Base-by-base conservation (phyloP, 2,329 filamentous ascomycete genomes). In the Colletotrichum ledebouriae region DNA sequence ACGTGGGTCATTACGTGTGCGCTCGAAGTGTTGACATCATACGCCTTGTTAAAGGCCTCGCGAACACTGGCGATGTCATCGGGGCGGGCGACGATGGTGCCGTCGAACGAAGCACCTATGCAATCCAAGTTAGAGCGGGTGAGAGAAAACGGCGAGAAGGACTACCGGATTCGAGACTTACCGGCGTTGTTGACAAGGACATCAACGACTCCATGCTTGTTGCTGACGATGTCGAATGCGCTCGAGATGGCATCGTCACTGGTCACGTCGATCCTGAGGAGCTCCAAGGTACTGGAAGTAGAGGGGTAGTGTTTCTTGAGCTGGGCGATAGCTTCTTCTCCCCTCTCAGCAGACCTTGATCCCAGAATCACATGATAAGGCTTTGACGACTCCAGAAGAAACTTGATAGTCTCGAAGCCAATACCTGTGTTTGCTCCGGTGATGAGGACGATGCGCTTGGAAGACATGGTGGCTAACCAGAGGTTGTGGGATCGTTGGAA, bases 391-490 rank as follows among this genome's bases (percentile, higher is more conserved):
- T 77, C 70, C 50, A 82, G 78, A 0, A 91, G 78, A 1, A 86
- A 83, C 69, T 85, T 88, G 57, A 89, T 83, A 7, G 80, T 82
- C 71, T 90, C 84, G 42, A 83, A 85, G 3, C 89, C 89, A 20
- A 91, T 82, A 15, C 88, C 88, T 0, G 84, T 89, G 72, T 89
- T 90, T 68, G 81, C 87, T 41, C 89, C 88, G 2, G 88, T 90
- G 70, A 90, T 83, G 49, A 90, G 75, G n/a, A 89, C 75, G 67
- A 87, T 78, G 9, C 64, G 59, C 33, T 70, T 67, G 13, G 64
- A 64, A 7, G 64, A 41, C 68, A 70, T 68, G 20, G n/a, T 52
- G 25, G 25, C 25, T 25, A 4, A 25, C 25, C 25, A n/a, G 47
- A 29, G 29, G 7, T 29, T 29, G 29, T 29, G 29, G 29, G 29